These are phyloP conservation scores for Colletotrichum tanaceti DNA, from an alignment of 2,329 filamentous ascomycete species.

Conservation along the genomic window DNA sequence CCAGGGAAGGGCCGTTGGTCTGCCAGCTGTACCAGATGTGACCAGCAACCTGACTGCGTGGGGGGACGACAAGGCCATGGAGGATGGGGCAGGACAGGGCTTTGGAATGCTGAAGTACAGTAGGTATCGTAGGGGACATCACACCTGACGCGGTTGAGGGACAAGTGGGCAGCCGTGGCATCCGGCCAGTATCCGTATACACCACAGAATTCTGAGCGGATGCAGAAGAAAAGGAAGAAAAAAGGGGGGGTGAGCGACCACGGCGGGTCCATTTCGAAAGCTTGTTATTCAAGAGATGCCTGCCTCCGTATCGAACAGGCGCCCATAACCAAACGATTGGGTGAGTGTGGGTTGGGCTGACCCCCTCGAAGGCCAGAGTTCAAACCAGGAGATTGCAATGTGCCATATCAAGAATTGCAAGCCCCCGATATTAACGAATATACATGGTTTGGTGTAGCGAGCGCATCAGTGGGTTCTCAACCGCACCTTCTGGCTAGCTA, in stretches of 20 bases:
- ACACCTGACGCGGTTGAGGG: background rate
- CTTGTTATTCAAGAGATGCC: slow-evolving; percentile 18
- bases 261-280: slow-evolving; percentile 9
- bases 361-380: background rate
- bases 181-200: background rate
- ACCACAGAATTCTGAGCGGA: too few relatives aligned
- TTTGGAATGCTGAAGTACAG: background rate
- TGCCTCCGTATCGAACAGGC: background rate
- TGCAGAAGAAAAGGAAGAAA: background rate
- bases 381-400: slow-evolving; percentile 23
- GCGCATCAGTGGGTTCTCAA: slow-evolving; percentile 28
- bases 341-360: background rate
- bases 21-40: background rate
- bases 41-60: slow-evolving; percentile 14
- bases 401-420: background rate
- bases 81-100: slow-evolving; percentile 5
- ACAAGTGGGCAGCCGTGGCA: slow-evolving; percentile 24
- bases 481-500: background rate
- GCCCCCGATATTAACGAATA: background rate
- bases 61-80: background rate
- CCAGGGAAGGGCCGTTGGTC: background rate
- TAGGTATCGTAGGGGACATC: slow-evolving; percentile 11
- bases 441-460: slow-evolving; percentile 10
- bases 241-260: slow-evolving; percentile 7
- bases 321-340: slow-evolving; percentile 17